Base-by-base conservation (phyloP, 2,329 filamentous ascomycete species). In the Karstenula rhodostoma region DNA sequence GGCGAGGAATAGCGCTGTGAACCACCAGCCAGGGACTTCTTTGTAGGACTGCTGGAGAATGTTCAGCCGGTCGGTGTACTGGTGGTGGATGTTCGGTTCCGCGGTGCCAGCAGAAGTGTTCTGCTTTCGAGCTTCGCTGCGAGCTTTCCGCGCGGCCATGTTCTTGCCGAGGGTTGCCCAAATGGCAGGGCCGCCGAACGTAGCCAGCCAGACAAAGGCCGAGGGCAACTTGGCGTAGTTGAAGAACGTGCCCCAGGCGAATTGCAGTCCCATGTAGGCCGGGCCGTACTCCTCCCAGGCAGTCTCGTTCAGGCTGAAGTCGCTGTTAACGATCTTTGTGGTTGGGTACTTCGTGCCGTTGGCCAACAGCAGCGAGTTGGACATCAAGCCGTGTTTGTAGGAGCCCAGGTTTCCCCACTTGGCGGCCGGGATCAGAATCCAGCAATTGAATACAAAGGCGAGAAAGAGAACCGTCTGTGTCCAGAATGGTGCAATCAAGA, bases 1-100 rank as follows among this genome's bases (percentile, higher is more conserved):
- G 1, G 72, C 76, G 0, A 78, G 48, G 63, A 88, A 88, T 3
- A 88, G 74, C 0, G 69, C 67, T 0, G 79, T 53, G 60, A 85
- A 89, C 86, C 86, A 88, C 83, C 83, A 87, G 10, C 83, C 66
- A 0, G 86, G 86, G 0, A 87, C 84, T 59, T 88, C 86, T 58
- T 83, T 79, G 65, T 88, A 88, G 0, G 81, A 78, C 5, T 86
- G 80, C 73, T 85, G 83, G 19, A 88, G 76, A 10, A 88, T 79
- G 64, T 87, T 88, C n/a, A 88, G 79, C 40, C 85, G 84, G 65
- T 88, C 86, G 7, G 78, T 74, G 64, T 86, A 88, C 66, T 86
- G 83, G 62, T 87, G 78, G 58, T 85, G 85, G 57, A 87, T 65
- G 25, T 40, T 40, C 17, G 37, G 37, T 40, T 40, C 37, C 37